Evolutionary conservation across 2,329 filamentous ascomycete species (phyloP), one percentile per base, ranked within the genome.

Genomic region (Coniochaeta sp.): DNA sequence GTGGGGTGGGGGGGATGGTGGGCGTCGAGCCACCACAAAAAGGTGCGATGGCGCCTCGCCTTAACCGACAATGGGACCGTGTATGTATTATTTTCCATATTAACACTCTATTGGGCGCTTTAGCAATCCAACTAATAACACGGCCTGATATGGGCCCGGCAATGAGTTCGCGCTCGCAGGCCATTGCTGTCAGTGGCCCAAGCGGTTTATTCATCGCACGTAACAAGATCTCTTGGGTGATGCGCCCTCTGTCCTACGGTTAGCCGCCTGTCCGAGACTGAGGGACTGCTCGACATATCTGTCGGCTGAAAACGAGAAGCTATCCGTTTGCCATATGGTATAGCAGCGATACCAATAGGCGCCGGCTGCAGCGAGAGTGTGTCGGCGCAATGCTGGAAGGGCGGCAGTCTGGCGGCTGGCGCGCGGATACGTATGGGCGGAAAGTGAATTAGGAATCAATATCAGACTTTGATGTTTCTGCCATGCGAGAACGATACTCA

Each of bases 81-180:
- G 44, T 50, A 28, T 36, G 47, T 22, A 28, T 26, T 31, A 47
- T 59, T 57, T 59, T 55, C 58, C 58, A 59, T 59, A 59, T 59
- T 59, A 56, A 59, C 34, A 59, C 58, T 59, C 58, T 59, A 59
- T 54, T 56, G 58, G 58, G 47, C 58, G 58, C 50, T 59, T 55
- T 24, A 33, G 26, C 54, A 58, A 50, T 38, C 59, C 59, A 50
- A 54, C 26, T 60, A 60, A 58, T 60, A 56, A 54, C 31, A 54
- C 55, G 43, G 55, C 22, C 47, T 28, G 47, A 52, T 52, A 52
- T 52, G 47, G n/a, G 47, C 22, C 47, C 22, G 47, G 47, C 47
- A 52, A 52, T 52, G 47, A 31, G 47, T 28, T 12, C 26, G 31
- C 31, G 24, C 47, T 7, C 47, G 14, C 16, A n/a, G 26, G 19